Conservation (phyloP, 306 rosid species). For the Lithocarpus polystachyus region DNA sequence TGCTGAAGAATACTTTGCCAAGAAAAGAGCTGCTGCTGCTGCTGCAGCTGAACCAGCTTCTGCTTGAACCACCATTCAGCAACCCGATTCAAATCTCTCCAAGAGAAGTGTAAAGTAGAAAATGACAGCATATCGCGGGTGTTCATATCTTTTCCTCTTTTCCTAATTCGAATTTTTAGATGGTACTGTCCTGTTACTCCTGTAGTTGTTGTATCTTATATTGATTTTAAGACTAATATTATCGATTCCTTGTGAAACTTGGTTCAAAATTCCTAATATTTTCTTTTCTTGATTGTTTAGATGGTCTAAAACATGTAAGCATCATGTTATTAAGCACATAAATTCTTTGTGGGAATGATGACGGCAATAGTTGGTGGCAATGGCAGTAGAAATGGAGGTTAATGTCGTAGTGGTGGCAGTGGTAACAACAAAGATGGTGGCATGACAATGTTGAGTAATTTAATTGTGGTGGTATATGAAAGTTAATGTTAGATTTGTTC, state of each 20-base stretch:
- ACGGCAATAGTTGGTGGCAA: too few relatives aligned
- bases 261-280: background rate
- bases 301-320: background rate
- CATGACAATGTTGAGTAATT: too few relatives aligned
- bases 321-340: too few relatives aligned
- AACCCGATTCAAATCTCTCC: background rate
- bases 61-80: slow-evolving; percentile 23
- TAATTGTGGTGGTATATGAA: too few relatives aligned
- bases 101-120: slow-evolving; percentile 19
- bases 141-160: slow-evolving; percentile 18
- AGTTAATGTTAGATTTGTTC: too few relatives aligned
- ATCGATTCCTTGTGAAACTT: background rate
- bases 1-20: slow-evolving; percentile 92
- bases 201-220: slow-evolving; percentile 6
- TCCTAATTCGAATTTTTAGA: background rate
- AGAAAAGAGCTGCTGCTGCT: slow-evolving; percentile 66
- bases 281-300: background rate
- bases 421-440: too few relatives aligned
- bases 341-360: too few relatives aligned
- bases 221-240: background rate
- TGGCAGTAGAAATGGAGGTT: too few relatives aligned
- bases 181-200: background rate
- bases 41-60: slow-evolving; percentile 37
- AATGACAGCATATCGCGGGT: slow-evolving; percentile 16
- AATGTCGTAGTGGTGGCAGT: too few relatives aligned